Evolutionary conservation across 495 filamentous ascomycete genomes (phyloP), one percentile per base, ranked within the genome.

Genomic region (Penicillium alfredii): DNA sequence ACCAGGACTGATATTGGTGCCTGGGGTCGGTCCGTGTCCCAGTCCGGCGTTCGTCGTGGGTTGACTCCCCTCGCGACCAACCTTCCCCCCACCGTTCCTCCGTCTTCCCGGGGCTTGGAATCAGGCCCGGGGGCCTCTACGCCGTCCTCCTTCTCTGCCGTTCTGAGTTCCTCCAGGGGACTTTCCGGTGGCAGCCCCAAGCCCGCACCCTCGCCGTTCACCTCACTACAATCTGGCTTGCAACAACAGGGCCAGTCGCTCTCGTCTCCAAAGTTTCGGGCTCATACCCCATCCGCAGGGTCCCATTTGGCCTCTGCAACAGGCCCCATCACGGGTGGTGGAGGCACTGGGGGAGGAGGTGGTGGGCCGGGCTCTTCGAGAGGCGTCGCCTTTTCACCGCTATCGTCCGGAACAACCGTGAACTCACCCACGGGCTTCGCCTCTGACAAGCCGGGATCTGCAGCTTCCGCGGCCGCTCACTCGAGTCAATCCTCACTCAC

Each of bases 31-130:
- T 65, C 74, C 54, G 60, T 60, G 60, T 67, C 74, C 53, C 74
- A 77, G 61, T 70, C 74, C 47, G 61, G 58, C 55, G 65, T 69
- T 59, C 74, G 75, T 53, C 72, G 75, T 61, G 74, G 72, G 51
- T 68, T 82, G 53, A 72, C 78, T 48, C 77, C 79, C 48, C 69
- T 82, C 51, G 71, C 74, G 47, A 80, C 77, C 44, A 76, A 72
- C 45, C 55, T 73, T 40, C 61, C 63, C 31, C 69, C 70, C 20
- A 49, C 57, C 37, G 56, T 55, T 18, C 42, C 59, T 44, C 57
- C 61, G 53, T 51, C 49, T 56, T 61, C 61, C 58, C 74, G 64
- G 54, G 64, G 60, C 44, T 55, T 55, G 41, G 53, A 57, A 35
- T 35, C 73, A 50, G 65, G 64, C 42, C 63, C 62, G 40, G 62